Percentiles rank a stretch among this genome's conserved stretches.
Conservation (phyloP, 371 early-diverging fungal genomes). For the Mortierella sp. region DNA sequence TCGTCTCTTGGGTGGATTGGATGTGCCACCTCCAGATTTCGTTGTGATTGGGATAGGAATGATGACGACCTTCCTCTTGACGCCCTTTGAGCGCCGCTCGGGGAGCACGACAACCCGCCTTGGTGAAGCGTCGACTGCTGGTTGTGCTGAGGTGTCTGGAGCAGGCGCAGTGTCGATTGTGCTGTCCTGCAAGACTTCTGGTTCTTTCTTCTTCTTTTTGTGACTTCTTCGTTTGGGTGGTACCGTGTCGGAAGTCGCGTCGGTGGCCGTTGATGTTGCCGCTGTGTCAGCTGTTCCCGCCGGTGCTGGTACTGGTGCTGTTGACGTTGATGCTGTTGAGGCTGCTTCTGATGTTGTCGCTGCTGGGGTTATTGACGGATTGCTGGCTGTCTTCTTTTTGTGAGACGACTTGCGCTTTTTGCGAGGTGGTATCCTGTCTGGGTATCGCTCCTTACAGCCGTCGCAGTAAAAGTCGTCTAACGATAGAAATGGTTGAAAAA, state of each 20-base stretch:
- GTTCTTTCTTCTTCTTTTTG: constrained; percentile 25
- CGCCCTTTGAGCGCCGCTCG: constrained; percentile 20
- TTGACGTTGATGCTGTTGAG: constrained; percentile 10
- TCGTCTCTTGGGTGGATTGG: constrained; percentile 18
- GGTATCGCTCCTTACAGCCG: constrained; percentile 35
- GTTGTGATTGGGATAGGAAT: constrained; percentile 39
- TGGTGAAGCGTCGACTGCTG: constrained; percentile 4
- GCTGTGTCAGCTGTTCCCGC: neutral
- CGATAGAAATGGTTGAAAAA: neutral
- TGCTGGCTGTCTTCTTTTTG: constrained; percentile 28
- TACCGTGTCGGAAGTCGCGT: neutral
- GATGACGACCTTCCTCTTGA: constrained; percentile 39
- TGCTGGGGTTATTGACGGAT: constrained; percentile 2
- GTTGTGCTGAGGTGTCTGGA: neutral
- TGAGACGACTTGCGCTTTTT: constrained; percentile 31
- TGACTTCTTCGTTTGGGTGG: constrained; percentile 26
- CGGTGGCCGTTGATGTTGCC: neutral
- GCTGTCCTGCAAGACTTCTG: neutral
- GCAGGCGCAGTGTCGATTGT: neutral
- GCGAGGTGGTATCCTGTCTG: constrained; percentile 43
- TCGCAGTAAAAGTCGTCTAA: constrained; percentile 54
- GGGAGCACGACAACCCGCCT: constrained; percentile 26
- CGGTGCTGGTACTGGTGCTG: neutral
- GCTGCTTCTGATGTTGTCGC: neutral
- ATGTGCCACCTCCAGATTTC: neutral